These are phyloP conservation scores for Citrus sinensis DNA, from an alignment of 345 rosid species.

Conservation along the genomic window DVS_A1.0 CM039165.1:35216001-35216500, in stretches of 20 bases:
- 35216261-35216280: conserved; percentile 20
- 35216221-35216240: conserved; percentile 42
- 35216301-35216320: conserved; percentile 32
- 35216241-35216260: conserved; percentile 32
- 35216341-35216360: conserved; percentile 21
- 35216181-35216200: no score
- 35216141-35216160: no score
- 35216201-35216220: conserved; percentile 35
- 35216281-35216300: conserved; percentile 21
- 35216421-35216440: conserved; percentile 46
- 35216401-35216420: conserved; percentile 47
- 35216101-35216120: no score
- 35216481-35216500: no score
- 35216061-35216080: no score
- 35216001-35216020: conserved; percentile 28
- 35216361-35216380: background rate
- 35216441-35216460: conserved; percentile 30
- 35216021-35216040: conserved; percentile 33
- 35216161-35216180: no score
- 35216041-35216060: background rate
- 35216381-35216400: conserved; percentile 44
- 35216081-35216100: no score
- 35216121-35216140: no score
- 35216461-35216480: background rate
- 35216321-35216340: conserved; percentile 42